Evolutionary conservation across 2,329 filamentous ascomycete species (phyloP), one percentile per base, ranked within the genome.

Genomic region (Penicillium sp.): DNA sequence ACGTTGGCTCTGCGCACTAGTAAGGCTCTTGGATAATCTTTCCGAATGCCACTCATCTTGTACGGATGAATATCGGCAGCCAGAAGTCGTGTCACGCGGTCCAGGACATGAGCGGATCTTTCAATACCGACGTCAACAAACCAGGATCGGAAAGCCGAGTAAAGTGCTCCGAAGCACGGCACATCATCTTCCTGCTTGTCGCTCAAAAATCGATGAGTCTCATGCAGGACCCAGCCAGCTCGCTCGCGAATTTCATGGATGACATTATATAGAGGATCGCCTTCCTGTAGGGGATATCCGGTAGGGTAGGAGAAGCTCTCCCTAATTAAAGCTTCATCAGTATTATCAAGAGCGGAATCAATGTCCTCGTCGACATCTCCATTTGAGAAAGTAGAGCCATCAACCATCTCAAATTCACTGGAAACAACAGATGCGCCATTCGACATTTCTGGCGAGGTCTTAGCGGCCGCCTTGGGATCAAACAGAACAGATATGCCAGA

Each of bases 111-210:
- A 0, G 94, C 93, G 16, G 93, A 97, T 55, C 93, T 84, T 75
- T 99, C 94, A 56, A 97, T 95, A 16, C 95, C 94, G 36, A 99
- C 92, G 67, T 99, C 94, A 1, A 96, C 92, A 66, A 99, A 97
- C 92, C 92, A 99, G 8, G 91, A 94, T 39, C 91, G 84, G 71
- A 97, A 99, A 1, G 93, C 91, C 19, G 89, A 89, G 74, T 96
- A 99, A 2, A 99, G 77, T 0, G 92, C 87, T 21, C 92, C 96
- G 75, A 99, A 99, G 74, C 92, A 97, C 14, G 90, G 87, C 1
- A 99, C 94, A 70, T 99, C 94, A 68, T 99, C 94, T 70, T 97
- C 91, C 69, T 96, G 92, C 56, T 93, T 87, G 57, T 86, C 78
- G 16, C 85, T 87, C 54, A 99, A 78, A 77, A 97, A 99, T 1